Evolutionary conservation across 1,139 yeast genomes (phyloP), one percentile per base, ranked within the genome.

Genomic region (Neolecta irregularis): DNA sequence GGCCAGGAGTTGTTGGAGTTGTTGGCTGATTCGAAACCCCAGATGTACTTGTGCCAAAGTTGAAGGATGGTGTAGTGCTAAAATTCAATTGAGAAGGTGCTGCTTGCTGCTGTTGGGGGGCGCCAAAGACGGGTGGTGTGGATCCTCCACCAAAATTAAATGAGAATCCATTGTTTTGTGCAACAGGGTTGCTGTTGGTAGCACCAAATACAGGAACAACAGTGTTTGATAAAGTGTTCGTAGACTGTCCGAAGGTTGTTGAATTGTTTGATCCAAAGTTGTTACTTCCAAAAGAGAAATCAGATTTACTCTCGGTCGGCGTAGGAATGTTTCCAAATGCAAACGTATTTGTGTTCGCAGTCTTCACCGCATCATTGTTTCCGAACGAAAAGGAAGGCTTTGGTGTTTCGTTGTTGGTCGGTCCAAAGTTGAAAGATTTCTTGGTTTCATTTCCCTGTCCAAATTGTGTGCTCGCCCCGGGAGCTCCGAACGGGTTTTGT

Each of bases 201-300:
- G 17, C 22, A 12, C 22, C 24, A 16, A 28, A 28, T n/a, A n/a
- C n/a, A n/a, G n/a, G n/a, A n/a, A n/a, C n/a, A n/a, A n/a, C n/a
- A n/a, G n/a, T n/a, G n/a, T n/a, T n/a, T 13, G 19, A 16, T 8
- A 15, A 28, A 11, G 31, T 16, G 22, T 28, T 28, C 6, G 31
- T 8, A 11, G 20, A 16, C 4, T 28, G 31, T 12, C 9, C 21
- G 22, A 28, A 16, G 22, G 22, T n/a, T 16, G 24, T 28, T 28
- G 17, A 12, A 20, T 16, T 6, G 31, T 16, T 15, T 16, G 31
- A 28, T 28, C 15, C 11, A 28, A 5, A 7, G 20, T 13, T n/a
- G n/a, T n/a, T n/a, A n/a, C n/a, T n/a, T 16, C 31, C 31, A 28
- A 28, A 28, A 8, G 21, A 28, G 5, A 28, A 28, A 13, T 20